phyloP scores from a whole-genome alignment of 2,329 filamentous ascomycete species.

The Chrysosporium keratinophilum region DNA sequence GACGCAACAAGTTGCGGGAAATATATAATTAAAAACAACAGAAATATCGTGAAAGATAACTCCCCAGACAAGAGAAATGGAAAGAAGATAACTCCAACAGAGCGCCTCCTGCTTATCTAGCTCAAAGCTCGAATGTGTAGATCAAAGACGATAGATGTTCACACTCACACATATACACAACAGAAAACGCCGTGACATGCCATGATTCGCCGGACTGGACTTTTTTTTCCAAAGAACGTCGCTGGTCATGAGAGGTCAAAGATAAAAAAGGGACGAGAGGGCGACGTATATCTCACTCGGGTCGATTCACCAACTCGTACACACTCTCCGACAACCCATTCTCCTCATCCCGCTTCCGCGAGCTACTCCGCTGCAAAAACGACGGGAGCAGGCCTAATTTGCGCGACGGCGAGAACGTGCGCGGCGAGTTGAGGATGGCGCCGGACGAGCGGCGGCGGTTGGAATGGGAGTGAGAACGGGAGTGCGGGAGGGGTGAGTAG shows the following conservation, averaged over 20 bases:
- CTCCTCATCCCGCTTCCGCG: conserved; percentile 34
- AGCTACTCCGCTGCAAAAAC: conserved; percentile 31
- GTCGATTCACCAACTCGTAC: conserved; percentile 26
- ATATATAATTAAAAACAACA: background rate
- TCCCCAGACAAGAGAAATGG: background rate
- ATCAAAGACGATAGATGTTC: too few relatives aligned
- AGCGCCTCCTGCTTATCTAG: conserved; percentile 3
- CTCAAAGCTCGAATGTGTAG: background rate
- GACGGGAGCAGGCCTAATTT: conserved; percentile 28
- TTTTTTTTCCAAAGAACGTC: background rate
- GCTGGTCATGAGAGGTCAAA: conserved; percentile 1
- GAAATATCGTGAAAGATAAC: background rate
- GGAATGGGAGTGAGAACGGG: too few relatives aligned
- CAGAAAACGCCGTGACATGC: conserved; percentile 4
- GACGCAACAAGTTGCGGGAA: background rate
- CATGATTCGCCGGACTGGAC: background rate
- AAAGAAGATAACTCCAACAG: background rate
- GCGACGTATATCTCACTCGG: conserved; percentile 3
- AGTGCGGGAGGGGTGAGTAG: conserved; percentile 25
- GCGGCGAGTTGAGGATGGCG: conserved; percentile 5
- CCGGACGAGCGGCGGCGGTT: conserved; percentile 15
- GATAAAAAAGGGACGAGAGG: background rate
- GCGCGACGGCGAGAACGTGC: conserved; percentile 27
- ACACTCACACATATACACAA: background rate
- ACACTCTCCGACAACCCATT: conserved; percentile 26